These are phyloP conservation scores for Vigna hirtella DNA, from an alignment of 306 rosid genomes.

Conservation along the genomic window DNA sequence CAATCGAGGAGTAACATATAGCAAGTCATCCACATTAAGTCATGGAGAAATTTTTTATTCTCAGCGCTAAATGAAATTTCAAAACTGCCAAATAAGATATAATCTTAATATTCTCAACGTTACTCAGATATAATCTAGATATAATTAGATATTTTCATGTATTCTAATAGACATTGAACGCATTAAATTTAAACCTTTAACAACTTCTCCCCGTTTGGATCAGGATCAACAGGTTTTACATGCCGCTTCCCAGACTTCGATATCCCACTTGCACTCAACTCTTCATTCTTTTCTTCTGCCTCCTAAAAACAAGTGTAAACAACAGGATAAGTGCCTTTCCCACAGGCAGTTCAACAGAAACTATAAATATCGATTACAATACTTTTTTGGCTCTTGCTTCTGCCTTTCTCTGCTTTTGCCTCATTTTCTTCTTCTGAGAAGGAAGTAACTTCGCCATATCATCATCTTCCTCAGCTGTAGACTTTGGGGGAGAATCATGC, in stretches of 20 bases:
- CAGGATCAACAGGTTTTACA: slow-evolving; percentile 90
- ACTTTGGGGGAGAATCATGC: slow-evolving; percentile 87
- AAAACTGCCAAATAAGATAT: slow-evolving; percentile 24
- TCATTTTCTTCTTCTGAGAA: slow-evolving; percentile 96
- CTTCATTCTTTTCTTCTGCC: slow-evolving; percentile 93
- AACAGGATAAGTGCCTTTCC: slow-evolving; percentile 36
- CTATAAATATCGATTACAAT: slow-evolving; percentile 43
- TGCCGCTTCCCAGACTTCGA: slow-evolving; percentile 90
- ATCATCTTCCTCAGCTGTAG: slow-evolving; percentile 78
- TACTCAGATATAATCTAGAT: neutral
- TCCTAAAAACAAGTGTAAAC: slow-evolving; percentile 62
- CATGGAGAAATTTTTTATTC: neutral
- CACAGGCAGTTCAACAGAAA: slow-evolving; percentile 34
- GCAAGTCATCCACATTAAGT: slow-evolving; percentile 25
- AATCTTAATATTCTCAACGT: neutral
- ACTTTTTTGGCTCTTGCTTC: slow-evolving; percentile 97
- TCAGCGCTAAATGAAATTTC: slow-evolving; percentile 1
- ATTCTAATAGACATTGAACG: slow-evolving; percentile 18
- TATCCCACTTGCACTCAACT: slow-evolving; percentile 59
- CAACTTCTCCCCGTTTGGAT: slow-evolving; percentile 92
- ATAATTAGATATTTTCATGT: neutral
- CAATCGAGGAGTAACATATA: neutral
- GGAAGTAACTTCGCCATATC: slow-evolving; percentile 85
- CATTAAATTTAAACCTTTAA: slow-evolving; percentile 69
- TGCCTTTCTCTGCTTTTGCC: slow-evolving; percentile 95